Evolutionary conservation across 306 rosid genomes (phyloP).

Genomic region (Acacia crassicarpa): DNA sequence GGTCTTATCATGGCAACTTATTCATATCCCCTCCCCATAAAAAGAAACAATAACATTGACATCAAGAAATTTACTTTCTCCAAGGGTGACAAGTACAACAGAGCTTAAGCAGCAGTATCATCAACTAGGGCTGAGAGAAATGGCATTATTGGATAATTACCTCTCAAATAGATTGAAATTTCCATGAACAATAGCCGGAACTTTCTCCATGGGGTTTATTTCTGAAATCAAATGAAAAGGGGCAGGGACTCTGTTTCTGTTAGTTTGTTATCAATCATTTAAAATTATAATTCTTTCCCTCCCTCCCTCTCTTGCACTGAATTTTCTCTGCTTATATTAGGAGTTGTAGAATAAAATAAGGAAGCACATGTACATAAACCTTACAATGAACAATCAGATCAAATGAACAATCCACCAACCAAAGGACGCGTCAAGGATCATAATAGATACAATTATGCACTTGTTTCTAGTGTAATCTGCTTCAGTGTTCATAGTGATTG

Average conservation of each 20-base stretch:
- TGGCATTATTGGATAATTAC: conserved; percentile 33
- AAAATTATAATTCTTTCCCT: neutral
- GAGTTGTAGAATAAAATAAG: neutral
- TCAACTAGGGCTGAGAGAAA: neutral
- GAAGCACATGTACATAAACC: neutral
- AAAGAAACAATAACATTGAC: neutral
- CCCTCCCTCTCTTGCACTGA: neutral
- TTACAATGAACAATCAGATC: neutral
- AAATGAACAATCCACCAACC: neutral
- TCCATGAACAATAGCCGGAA: conserved; percentile 82
- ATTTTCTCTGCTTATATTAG: neutral
- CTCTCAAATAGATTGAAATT: conserved; percentile 74
- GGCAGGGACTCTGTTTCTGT: neutral
- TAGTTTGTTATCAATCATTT: neutral
- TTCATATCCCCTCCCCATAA: neutral
- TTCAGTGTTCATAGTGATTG: neutral
- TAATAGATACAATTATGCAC: neutral
- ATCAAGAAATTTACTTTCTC: conserved; percentile 3
- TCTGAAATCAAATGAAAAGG: conserved; percentile 43
- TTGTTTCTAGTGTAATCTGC: neutral
- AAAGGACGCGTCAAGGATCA: neutral
- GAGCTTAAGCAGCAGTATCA: neutral
- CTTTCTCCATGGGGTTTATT: conserved; percentile 69
- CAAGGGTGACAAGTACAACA: neutral
- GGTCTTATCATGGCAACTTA: neutral